Evolutionary conservation across 306 rosid genomes (phyloP).

Genomic region (Castanea mollissima): DNA sequence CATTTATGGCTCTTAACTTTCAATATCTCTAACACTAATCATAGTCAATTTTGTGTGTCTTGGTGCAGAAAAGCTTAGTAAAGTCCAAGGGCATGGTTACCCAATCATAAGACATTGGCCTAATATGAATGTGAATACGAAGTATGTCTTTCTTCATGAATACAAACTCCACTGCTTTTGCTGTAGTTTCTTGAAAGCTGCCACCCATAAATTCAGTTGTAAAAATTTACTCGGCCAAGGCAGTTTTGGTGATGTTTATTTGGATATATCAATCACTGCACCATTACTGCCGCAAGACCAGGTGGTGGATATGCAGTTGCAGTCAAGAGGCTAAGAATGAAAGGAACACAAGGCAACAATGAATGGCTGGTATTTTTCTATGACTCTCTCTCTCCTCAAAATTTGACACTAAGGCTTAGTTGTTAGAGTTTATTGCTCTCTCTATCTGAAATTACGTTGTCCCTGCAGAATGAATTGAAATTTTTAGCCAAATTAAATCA

Average conservation of each 20-base stretch:
- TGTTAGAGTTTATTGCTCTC: neutral
- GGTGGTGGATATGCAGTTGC: conserved; percentile 31
- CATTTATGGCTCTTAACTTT: no score
- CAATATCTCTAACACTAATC: neutral
- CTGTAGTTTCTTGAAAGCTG: conserved; percentile 26
- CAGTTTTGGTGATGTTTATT: conserved; percentile 43
- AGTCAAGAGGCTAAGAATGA: conserved; percentile 39
- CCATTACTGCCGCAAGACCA: conserved; percentile 29
- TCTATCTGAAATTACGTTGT: conserved; percentile 10
- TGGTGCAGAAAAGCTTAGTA: conserved; percentile 8
- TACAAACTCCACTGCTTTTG: conserved; percentile 21
- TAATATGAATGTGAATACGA: neutral
- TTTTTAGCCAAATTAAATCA: conserved; percentile 41
- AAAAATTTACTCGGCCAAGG: conserved; percentile 44
- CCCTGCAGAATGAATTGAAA: conserved; percentile 47
- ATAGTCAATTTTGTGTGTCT: neutral
- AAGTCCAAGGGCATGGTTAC: conserved; percentile 1
- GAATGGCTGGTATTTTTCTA: conserved; percentile 40
- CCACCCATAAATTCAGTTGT: conserved; percentile 38
- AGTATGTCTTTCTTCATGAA: neutral
- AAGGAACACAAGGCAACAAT: conserved; percentile 29
- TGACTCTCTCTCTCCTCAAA: neutral
- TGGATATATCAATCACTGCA: conserved; percentile 30
- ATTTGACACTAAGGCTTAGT: neutral
- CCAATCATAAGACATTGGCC: neutral